Evolutionary conservation across 1,284 basidiomycete genomes (phyloP), one percentile per base, ranked within the genome.

Genomic region (Apiotrichum laibachii): DNA sequence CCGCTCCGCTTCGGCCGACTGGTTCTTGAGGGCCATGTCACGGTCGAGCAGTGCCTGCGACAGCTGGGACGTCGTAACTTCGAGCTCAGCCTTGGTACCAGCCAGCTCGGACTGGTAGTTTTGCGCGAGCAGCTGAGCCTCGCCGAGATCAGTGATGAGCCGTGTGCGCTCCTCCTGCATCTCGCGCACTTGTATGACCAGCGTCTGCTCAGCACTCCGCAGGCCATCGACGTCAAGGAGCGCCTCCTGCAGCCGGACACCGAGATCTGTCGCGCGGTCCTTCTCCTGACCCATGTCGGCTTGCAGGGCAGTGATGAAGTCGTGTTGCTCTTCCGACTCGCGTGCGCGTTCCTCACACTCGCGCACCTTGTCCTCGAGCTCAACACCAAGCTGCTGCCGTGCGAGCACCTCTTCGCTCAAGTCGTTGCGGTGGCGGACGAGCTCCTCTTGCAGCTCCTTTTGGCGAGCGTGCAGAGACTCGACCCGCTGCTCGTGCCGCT

Each of bases 1-100:
- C 18, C 88, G 83, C 62, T 94, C 91, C 66, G 92, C 88, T 72
- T 92, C 90, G 8, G 82, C 85, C 6, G 88, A 86, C 71, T 92
- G 89, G 7, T 81, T 82, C 53, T 82, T 84, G 55, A 92, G 79
- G 19, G 91, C 80, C 21, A 86, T 81, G 62, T 93, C 89, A 71
- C 90, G 88, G 75, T 92, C 88, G 57, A 78, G 78, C 51, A 84
- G 83, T 0, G 87, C 84, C 57, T 88, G 85, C 54, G 79, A 82
- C 52, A 92, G 77, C 43, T 88, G 86, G 44, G 80, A 79, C 56
- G 85, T 82, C 0, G 74, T 75, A 33, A 66, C 63, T n/a, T 73
- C 69, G 5, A 77, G 62, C 60, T 79, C 77, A 0, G 74, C 74
- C 48, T 70, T 62, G 15, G 77, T 60, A 6, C 74, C 72, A 1